Evolutionary conservation across 352 stramenopile species (phyloP).

Genomic region (Thraustochytrium sp.): DNA sequence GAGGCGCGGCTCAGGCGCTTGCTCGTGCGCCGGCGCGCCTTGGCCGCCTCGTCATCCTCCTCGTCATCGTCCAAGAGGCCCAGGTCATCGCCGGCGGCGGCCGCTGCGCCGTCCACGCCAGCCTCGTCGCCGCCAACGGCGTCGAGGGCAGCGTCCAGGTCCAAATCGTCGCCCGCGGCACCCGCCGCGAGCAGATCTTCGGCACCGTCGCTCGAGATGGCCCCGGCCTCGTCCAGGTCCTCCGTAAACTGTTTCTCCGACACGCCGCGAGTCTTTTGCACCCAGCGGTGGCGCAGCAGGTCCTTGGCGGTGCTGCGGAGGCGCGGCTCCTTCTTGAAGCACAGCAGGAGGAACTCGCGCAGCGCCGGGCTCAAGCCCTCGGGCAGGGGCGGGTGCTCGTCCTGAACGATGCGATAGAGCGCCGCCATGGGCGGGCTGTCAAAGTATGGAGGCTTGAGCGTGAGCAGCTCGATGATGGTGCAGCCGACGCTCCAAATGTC

Average conservation of each 20-base stretch:
- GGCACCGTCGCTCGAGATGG: neutral
- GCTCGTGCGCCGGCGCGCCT: neutral
- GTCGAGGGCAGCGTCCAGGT: neutral
- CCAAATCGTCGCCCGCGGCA: neutral
- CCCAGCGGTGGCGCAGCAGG: constrained; percentile 26
- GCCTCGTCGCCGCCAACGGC: neutral
- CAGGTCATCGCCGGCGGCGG: neutral
- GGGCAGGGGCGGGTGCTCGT: constrained; percentile 41
- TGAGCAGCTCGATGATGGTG: constrained; percentile 77
- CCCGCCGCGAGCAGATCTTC: neutral
- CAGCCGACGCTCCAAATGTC: constrained; percentile 85
- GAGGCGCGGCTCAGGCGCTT: neutral
- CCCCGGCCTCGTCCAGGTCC: neutral
- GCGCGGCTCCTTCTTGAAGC: constrained; percentile 45
- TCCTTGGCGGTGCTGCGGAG: constrained; percentile 42
- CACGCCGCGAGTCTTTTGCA: constrained; percentile 34
- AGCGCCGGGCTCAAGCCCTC: constrained; percentile 31
- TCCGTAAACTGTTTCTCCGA: neutral
- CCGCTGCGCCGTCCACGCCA: neutral
- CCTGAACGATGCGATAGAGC: constrained; percentile 48
- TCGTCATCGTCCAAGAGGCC: neutral
- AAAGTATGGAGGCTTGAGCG: constrained; percentile 46
- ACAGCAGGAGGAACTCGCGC: constrained; percentile 41
- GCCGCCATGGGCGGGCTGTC: constrained; percentile 46
- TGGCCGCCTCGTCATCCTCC: neutral